Percentiles rank a stretch among this genome's conserved stretches.
phyloP scores from a whole-genome alignment of 23 red algal genomes.

The Gracilariopsis chorda region DNA sequence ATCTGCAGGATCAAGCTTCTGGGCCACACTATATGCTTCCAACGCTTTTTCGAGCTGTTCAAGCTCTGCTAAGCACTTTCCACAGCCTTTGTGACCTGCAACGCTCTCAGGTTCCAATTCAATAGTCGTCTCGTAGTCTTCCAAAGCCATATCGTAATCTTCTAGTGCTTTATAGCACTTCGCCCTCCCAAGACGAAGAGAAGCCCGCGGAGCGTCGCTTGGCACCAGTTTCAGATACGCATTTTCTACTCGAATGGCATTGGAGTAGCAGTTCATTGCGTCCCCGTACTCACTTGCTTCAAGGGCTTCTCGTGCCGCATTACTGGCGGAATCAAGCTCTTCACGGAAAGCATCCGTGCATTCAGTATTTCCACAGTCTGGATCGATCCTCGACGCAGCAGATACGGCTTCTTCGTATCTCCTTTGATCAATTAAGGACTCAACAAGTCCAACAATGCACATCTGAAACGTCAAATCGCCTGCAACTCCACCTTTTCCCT shows the following conservation, averaged over 20 bases:
- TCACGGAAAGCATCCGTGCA: conserved; percentile 61
- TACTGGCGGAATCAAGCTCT: conserved; percentile 48
- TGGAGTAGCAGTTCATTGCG: conserved; percentile 63
- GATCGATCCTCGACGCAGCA: conserved; percentile 30
- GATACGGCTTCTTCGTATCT: conserved; percentile 66
- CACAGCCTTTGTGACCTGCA: conserved; percentile 60
- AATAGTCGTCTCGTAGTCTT: conserved; percentile 51
- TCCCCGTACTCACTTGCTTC: conserved; percentile 39
- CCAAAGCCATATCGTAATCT: conserved; percentile 70
- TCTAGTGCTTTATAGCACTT: conserved; percentile 67
- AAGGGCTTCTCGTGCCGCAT: conserved; percentile 38
- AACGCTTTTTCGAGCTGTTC: conserved; percentile 48
- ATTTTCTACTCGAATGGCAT: conserved; percentile 53
- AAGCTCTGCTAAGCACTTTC: conserved; percentile 52
- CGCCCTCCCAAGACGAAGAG: conserved; percentile 39
- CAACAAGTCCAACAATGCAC: conserved; percentile 67
- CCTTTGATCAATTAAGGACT: conserved; percentile 69
- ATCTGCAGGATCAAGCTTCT: conserved; percentile 57
- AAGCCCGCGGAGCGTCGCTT: conserved; percentile 7
- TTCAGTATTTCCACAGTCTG: conserved; percentile 25
- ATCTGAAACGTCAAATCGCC: conserved; percentile 49
- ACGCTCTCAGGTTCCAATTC: conserved; percentile 60
- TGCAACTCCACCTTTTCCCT: conserved; percentile 3
- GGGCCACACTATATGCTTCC: conserved; percentile 41
- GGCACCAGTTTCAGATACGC: conserved; percentile 36